Evolutionary conservation across 1,284 basidiomycete species (phyloP).

Genomic region (Trametes pubescens): DNA sequence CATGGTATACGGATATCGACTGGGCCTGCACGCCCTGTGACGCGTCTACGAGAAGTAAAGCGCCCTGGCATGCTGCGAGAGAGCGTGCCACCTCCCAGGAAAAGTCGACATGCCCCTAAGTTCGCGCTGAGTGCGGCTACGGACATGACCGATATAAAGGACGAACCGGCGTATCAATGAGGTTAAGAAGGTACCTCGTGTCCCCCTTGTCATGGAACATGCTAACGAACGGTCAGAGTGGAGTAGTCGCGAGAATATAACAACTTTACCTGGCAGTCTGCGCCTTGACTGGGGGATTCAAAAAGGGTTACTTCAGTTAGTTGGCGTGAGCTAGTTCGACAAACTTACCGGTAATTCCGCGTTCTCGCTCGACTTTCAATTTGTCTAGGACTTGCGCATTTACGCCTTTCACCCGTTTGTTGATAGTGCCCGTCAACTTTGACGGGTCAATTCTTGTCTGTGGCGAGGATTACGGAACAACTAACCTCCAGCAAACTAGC

Average conservation of each 20-base stretch:
- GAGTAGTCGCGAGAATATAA: no score
- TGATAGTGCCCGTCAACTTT: conserved; percentile 89
- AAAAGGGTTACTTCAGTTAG: conserved; percentile 10
- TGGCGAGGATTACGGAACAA: conserved; percentile 3
- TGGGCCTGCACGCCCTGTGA: conserved; percentile 99
- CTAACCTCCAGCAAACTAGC: conserved; percentile 73
- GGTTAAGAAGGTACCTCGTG: conserved; percentile 82
- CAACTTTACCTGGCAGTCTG: conserved; percentile 81
- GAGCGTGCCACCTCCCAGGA: conserved; percentile 96
- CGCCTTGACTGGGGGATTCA: conserved; percentile 72
- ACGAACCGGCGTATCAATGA: conserved; percentile 94
- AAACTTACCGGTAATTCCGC: conserved; percentile 86
- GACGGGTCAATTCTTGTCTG: conserved; percentile 2
- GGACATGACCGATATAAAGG: conserved; percentile 4
- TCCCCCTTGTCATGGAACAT: conserved; percentile 76
- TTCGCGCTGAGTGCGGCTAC: conserved; percentile 4
- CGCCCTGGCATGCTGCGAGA: conserved; percentile 93
- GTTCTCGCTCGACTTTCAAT: conserved; percentile 94
- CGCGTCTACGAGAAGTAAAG: conserved; percentile 91
- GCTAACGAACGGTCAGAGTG: conserved; percentile 47
- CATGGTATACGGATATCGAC: conserved; percentile 94
- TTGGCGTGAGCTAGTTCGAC: background rate
- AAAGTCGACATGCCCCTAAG: conserved; percentile 93
- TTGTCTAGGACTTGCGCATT: conserved; percentile 96
- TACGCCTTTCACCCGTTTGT: conserved; percentile 65